A percentile compares a stretch with the other conserved stretches of the same genome.
These are phyloP conservation scores for Kodamaea suecica DNA, from an alignment of 1,139 yeast genomes.

Conservation along the genomic window DNA sequence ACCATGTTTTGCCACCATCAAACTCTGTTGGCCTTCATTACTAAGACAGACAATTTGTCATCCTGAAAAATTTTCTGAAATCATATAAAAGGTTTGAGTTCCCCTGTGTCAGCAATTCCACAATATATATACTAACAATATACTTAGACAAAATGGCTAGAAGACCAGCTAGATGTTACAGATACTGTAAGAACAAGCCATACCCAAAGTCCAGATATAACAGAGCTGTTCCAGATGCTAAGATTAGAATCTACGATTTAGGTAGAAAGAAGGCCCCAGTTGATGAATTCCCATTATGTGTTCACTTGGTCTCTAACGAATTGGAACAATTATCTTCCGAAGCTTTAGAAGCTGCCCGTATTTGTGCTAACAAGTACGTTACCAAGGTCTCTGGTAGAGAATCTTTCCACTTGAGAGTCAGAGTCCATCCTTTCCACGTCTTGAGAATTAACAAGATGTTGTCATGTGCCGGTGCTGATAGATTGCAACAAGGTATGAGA, in stretches of 20 bases:
- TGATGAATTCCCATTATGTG: conserved; percentile 99
- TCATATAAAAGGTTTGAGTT: conserved; percentile 8
- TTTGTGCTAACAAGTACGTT: conserved; percentile 99
- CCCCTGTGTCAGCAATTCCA: background rate
- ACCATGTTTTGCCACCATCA: background rate
- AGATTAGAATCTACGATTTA: conserved; percentile 97
- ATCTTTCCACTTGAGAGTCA: conserved; percentile 99
- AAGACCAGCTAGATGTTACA: conserved; percentile 99
- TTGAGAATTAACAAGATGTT: conserved; percentile 99
- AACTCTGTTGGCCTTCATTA: no score
- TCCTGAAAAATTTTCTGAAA: conserved; percentile 9
- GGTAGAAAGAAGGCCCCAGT: conserved; percentile 99
- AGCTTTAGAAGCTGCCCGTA: conserved; percentile 99
- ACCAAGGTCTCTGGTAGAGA: conserved; percentile 98
- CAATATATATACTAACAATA: conserved; percentile 33
- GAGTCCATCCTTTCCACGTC: conserved; percentile 99
- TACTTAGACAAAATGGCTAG: conserved; percentile 85
- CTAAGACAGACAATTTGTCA: no score
- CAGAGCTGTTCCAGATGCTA: conserved; percentile 99
- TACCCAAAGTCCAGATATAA: conserved; percentile 99
- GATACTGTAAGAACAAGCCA: conserved; percentile 99
- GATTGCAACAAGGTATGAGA: conserved; percentile 99
- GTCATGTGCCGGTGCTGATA: conserved; percentile 99
- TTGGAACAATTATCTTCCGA: conserved; percentile 98
- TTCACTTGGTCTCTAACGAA: conserved; percentile 98